Evolutionary conservation across 2,329 filamentous ascomycete genomes (phyloP), one percentile per base, ranked within the genome.

Genomic region (Arthrobotrys sphaeroides): DNA sequence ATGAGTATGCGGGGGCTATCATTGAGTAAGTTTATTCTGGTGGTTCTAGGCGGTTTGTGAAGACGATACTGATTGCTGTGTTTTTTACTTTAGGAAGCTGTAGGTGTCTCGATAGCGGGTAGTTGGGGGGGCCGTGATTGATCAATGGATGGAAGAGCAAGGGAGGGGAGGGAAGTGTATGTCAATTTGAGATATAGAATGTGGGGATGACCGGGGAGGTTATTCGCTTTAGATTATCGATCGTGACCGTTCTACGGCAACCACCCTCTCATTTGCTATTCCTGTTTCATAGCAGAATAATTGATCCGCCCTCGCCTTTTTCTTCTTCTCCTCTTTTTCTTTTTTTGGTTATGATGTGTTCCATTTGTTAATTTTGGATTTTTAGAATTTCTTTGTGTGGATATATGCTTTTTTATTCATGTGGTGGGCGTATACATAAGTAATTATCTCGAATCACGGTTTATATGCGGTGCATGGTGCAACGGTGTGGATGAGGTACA

Each of bases 1-100:
- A 90, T 85, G 92, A 99, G 86, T 99, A 96, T 84, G 93, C 95
- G 73, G 88, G 87, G 76, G 94, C 95, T 80, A 97, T 99, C 83
- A 97, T 98, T 84, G 82, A 83, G 79, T 88, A 47, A 68, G 70
- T 68, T 20, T 49, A n/a, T 33, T 9, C 16, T 43, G 5, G 7
- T 47, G 20, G 13, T 38, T 24, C n/a, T 26, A 12, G 4, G 16
- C 1, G 42, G 6, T n/a, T n/a, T n/a, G n/a, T n/a, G 13, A 18
- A 16, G 1, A 7, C 22, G 22, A 47, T 12, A 47, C 59, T 75
- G 45, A 75, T 22, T 5, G 26, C 3, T 2, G 10, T 38, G 28
- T n/a, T 16, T 38, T 53, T 47, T 60, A 31, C 31, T 53, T 22
- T 57, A 75, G 72, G 12, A 75, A 75, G 62, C 64, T 75, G 53